Base-by-base conservation (phyloP, 306 rosid species). In the Mucuna pruriens region DNA sequence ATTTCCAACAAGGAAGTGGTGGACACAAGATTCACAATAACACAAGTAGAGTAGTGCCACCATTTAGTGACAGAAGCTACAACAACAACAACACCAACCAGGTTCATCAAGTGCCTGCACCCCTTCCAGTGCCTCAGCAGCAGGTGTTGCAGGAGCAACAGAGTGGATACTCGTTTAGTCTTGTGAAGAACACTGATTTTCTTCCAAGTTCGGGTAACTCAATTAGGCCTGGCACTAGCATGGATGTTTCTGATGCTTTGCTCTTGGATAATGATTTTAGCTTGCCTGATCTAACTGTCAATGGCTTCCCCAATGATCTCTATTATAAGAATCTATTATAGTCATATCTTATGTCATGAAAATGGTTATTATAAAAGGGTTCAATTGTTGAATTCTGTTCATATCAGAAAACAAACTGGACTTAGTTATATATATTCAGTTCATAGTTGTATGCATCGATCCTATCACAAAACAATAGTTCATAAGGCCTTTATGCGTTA, bases 1-100 rank as follows among this genome's bases (percentile, higher is more conserved):
- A 86, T 65, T 92, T 92, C 69, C 89, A 89, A 71, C 74, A 80
- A 79, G 91, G 86, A 34, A 81, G 29, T 29, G 78, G 42, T 36
- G 76, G 71, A 49, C 82, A 63, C 1, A 87, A 68, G 48, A 44
- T n/a, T 74, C 85, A 87, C 6, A 64, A 71, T 2, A 29, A 51
- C 51, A 45, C 78, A 38, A 25, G 55, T 4, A 38, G n/a, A 26
- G 10, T 44, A 55, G 61, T 71, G 62, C 12, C 65, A 38, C 73
- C 75, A 38, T 60, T 69, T 19, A 63, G 69, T 62, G 36, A 22
- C 74, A 68, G 31, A 69, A n/a, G 63, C 38, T 9, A 55, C 80
- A 52, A 66, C 72, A 66, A 10, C 9, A 58, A 26, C 62, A 63
- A n/a, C 72, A 9, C n/a, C n/a, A n/a, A 66, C 6, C 70, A 74